Conservation (phyloP, 768 basidiomycete species). For the Amanita molliuscula region DNA sequence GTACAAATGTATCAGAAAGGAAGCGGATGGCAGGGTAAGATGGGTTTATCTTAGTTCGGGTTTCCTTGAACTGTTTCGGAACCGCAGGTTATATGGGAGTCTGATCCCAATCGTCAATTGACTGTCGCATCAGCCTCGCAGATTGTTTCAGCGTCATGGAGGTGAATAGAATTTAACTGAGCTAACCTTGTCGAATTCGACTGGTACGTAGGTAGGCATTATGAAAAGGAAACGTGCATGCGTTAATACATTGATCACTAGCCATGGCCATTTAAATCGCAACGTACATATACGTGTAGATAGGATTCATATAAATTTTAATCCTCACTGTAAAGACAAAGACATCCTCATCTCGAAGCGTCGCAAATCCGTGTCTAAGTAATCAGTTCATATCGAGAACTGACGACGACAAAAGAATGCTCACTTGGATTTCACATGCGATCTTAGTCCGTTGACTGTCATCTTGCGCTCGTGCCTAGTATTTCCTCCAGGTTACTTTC, state of each 20-base stretch:
- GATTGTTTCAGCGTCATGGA: slow-evolving; percentile 33
- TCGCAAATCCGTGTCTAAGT: not conserved
- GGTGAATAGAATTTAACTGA: slow-evolving; percentile 15
- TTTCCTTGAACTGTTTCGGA: not conserved
- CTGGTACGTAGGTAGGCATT: too few relatives aligned
- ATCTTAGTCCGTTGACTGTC: slow-evolving; percentile 1
- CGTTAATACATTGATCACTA: too few relatives aligned
- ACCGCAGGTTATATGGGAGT: slow-evolving; percentile 46
- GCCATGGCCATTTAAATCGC: too few relatives aligned
- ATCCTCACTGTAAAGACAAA: not conserved
- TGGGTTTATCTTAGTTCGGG: not conserved
- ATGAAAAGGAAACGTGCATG: too few relatives aligned
- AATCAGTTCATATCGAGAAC: not conserved
- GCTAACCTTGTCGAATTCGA: not conserved
- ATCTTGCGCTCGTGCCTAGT: not conserved
- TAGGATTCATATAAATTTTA: not conserved
- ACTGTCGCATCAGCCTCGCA: slow-evolving; percentile 28
- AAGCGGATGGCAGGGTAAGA: slow-evolving; percentile 37
- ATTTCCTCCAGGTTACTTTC: not conserved
- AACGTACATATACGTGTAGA: not conserved
- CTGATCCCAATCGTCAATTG: slow-evolving; percentile 44
- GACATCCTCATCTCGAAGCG: slow-evolving; percentile 2
- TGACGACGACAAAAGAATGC: not conserved
- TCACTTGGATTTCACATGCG: slow-evolving; percentile 4
- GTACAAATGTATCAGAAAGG: slow-evolving; percentile 55